Evolutionary conservation across 257 asterid species (phyloP), one percentile per base, ranked within the genome.

Genomic region (Solanum corneliomulleri): DNA sequence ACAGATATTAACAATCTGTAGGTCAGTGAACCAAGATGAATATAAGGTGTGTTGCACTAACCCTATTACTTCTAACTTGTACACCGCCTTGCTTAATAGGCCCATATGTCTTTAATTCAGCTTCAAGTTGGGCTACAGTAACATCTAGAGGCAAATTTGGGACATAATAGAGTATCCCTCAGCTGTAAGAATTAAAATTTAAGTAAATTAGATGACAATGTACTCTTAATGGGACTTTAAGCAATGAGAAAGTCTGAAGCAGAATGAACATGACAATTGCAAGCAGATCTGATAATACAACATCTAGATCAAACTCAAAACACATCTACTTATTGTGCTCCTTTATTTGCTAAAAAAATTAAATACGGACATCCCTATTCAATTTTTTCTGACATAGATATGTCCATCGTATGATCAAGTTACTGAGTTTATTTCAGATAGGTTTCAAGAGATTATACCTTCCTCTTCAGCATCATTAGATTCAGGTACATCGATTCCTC

Each of bases 21-120:
- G 25, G 33, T 70, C 69, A 31, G 31, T 45, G 77, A 70, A 64
- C 69, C 31, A 77, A 80, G 83, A 62, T 12, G 83, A 82, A 85
- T n/a, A 82, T 74, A 89, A 60, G 25, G 85, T 13, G 64, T 72
- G 78, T 81, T 66, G 86, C 85, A 64, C 91, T 25, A 49, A 97
- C 99, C 98, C 84, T 92, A 74, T 94, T 94, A 87, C 94, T 93
- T 90, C 98, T 90, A 86, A 97, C 98, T 94, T 97, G 98, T 83
- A 97, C 91, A 11, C 99, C 99, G 56, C 92, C 92, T 87, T 82
- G 91, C 91, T 93, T 95, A 69, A 95, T 95, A 72, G 94, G 82
- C 78, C 99, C 98, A 87, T 94, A 97, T 87, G 91, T 94, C 89
- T 89, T 89, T 86, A 97, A 95, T 62, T 90, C 96, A 74, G 91